phyloP scores from a whole-genome alignment of 1,284 basidiomycete genomes.

The Rhizoctonia solani region DNA sequence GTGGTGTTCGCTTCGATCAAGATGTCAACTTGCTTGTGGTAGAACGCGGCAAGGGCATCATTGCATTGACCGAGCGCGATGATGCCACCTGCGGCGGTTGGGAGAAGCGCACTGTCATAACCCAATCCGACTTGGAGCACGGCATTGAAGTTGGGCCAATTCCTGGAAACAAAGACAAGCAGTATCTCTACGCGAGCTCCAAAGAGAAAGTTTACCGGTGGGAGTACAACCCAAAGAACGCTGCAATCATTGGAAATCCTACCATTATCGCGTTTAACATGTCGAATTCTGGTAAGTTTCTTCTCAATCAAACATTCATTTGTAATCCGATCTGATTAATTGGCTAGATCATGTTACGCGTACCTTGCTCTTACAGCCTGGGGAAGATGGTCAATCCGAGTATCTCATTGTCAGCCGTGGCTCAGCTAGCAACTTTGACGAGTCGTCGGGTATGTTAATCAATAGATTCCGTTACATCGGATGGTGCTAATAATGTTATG shows the following conservation, averaged over 20 bases:
- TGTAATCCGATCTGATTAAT: background rate
- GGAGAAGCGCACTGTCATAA: slow-evolving; percentile 49
- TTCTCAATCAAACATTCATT: background rate
- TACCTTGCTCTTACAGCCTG: slow-evolving; percentile 47
- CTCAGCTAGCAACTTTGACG: slow-evolving; percentile 50
- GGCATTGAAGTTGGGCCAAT: slow-evolving; percentile 47
- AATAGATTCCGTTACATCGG: background rate
- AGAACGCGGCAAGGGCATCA: slow-evolving; percentile 49
- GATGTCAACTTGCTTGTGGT: slow-evolving; percentile 50
- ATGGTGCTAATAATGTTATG: background rate
- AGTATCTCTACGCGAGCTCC: slow-evolving; percentile 39
- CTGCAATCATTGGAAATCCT: slow-evolving; percentile 37
- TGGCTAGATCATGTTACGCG: slow-evolving; percentile 45
- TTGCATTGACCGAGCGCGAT: slow-evolving; percentile 45
- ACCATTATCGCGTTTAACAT: slow-evolving; percentile 45
- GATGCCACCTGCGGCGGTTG: slow-evolving; percentile 44
- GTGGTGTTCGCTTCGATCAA: slow-evolving; percentile 49
- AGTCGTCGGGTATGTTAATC: slow-evolving; percentile 39
- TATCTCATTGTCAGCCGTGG: slow-evolving; percentile 45
- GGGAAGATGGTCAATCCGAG: background rate
- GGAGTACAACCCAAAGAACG: slow-evolving; percentile 25
- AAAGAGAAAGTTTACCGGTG: slow-evolving; percentile 16
- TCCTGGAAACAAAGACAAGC: slow-evolving; percentile 40
- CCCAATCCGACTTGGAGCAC: slow-evolving; percentile 49
- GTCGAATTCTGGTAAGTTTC: slow-evolving; percentile 48